These are phyloP conservation scores for Cystofilobasidium ferigula DNA, from an alignment of 768 basidiomycete species.

Conservation along the genomic window DNA sequence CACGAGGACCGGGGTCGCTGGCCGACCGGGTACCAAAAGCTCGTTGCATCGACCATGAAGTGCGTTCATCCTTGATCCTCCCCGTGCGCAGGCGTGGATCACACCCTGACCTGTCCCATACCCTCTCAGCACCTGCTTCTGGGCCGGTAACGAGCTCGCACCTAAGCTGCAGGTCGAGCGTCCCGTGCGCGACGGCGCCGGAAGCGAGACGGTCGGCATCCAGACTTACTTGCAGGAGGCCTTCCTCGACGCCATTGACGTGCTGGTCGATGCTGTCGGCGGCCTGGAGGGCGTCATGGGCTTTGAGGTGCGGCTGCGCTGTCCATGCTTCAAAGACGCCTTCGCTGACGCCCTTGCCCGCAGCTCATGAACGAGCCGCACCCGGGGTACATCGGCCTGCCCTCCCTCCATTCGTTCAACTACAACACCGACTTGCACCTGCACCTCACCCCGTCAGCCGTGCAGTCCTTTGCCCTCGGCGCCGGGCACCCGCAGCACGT, in stretches of 20 bases:
- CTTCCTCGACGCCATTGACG: conserved; percentile 66
- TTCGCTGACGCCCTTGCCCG: background rate
- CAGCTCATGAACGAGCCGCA: conserved; percentile 94
- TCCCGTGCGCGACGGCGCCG: conserved; percentile 25
- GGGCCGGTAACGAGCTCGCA: conserved; percentile 79
- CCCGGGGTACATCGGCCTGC: conserved; percentile 74
- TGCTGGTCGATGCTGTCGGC: conserved; percentile 56
- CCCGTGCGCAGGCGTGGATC: background rate
- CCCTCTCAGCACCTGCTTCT: conserved; percentile 65
- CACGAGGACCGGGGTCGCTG: conserved; percentile 17
- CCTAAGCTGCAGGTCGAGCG: conserved; percentile 51
- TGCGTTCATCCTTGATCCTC: conserved; percentile 14
- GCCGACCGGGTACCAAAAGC: conserved; percentile 61
- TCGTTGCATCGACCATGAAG: conserved; percentile 77
- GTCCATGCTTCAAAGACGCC: background rate
- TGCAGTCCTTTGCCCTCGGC: conserved; percentile 86
- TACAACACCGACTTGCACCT: conserved; percentile 93
- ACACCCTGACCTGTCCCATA: background rate
- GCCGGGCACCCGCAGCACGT: conserved; percentile 71
- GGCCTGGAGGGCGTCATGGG: conserved; percentile 71
- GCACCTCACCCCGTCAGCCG: conserved; percentile 55
- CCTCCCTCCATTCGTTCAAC: conserved; percentile 72
- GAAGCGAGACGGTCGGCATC: conserved; percentile 50
- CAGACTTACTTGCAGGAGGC: conserved; percentile 73
- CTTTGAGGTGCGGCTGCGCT: conserved; percentile 56